Evolutionary conservation across 306 rosid genomes (phyloP), one percentile per base, ranked within the genome.

Genomic region (Gleditsia sinensis): DNA sequence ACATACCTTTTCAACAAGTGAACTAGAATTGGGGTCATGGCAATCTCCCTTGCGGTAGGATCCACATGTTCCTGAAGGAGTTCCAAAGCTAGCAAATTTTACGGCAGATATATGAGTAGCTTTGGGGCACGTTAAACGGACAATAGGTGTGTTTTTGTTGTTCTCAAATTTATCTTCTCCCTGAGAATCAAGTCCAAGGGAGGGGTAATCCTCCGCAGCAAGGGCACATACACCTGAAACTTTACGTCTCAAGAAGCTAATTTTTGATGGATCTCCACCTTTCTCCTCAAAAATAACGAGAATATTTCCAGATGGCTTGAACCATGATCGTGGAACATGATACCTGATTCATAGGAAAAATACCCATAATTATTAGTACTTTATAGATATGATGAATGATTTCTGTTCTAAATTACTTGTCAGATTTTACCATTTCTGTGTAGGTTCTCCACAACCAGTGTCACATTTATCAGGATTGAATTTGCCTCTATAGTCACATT

Each of bases 251-350:
- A 86, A 61, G 42, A 91, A 87, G 4, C 40, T 78, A 39, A 94
- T 86, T 61, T 78, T 76, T 40, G 84, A 60, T 68, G 98, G 98
- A 75, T 94, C 94, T 46, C 94, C 97, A 23, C 98, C 97, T 72
- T 79, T 88, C 88, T 94, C 98, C 79, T 94, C 98, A 46, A 91
- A 94, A 77, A 94, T 80, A 68, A 89, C 94, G 75, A 94, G 83
- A 74, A 84, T 33, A 39, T 94, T 94, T 83, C 96, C 98, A 33
- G 96, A 77, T 64, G 92, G 91, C 81, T 88, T 94, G 90, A 94
- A 91, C 97, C 98, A 94, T 51, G 98, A 91, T 69, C 97, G 77
- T 43, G 98, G 98, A 83, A 94, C 90, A 67, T 94, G 98, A 77
- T 94, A 94, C 98, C 98, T 94, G 77, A 33, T 58, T 48, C 77